Evolutionary conservation across 805 yeast genomes (phyloP), one percentile per base, ranked within the genome.

Genomic region (Wickerhamiella bombiphila): DNA sequence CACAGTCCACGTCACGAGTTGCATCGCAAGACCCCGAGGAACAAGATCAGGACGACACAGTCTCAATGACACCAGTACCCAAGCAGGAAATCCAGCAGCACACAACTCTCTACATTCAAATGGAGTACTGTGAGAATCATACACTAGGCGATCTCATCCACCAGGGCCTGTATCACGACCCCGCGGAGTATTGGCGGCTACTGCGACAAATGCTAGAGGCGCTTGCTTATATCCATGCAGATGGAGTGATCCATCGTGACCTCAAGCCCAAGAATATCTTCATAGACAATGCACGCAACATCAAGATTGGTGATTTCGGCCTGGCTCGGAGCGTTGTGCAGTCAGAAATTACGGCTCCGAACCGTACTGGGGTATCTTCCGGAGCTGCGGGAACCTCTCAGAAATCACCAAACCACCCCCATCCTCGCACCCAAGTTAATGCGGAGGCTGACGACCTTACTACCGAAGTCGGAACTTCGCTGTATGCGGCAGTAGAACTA

Each of bases 121-220:
- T 91, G 99, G 98, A 91, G 56, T 91, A 91, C 51, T 91, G 99
- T 59, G 98, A 91, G 52, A 91, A 88, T 53, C 82, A 81, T 41
- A 88, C 99, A 0, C 59, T 91, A 21, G 69, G 70, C 36, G 94
- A 91, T 58, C 61, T 91, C 43, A 88, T 91, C 34, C 70, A 72
- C 29, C 81, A 77, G 40, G 85, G 83, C 0, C 63, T 91, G 9
- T 80, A 76, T 3, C 61, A 61, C 7, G 72, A 80, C 35, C 63
- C 81, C 0, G 79, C 72, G 41, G 93, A 81, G 48, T 88, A 86
- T 53, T 91, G 96, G 94, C 65, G 95, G 42, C 63, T 88, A 3
- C 69, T 91, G 45, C 66, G 94, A 32, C 96, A 88, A 54, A 71
- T 86, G 3, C 59, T 86, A 18, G 96, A 88, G 50, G 98, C 95